phyloP scores from a whole-genome alignment of 2,329 filamentous ascomycete genomes.

The Zalaria obscura region DNA sequence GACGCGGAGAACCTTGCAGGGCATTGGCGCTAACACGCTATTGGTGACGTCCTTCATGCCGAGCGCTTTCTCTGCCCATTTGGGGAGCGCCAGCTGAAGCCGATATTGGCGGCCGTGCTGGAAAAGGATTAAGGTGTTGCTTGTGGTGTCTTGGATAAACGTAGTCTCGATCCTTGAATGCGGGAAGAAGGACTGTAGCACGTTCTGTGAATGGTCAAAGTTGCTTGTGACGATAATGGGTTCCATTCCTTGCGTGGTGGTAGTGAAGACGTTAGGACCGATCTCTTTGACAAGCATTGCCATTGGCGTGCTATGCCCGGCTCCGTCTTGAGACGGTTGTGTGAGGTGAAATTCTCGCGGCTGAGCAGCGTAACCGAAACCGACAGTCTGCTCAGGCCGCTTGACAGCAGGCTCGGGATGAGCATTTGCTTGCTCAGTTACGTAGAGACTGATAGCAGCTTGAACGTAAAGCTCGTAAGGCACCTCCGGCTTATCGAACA shows the following conservation, averaged over 20 bases:
- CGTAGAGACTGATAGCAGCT: constrained; percentile 59
- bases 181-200: constrained; percentile 65
- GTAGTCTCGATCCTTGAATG: constrained; percentile 67
- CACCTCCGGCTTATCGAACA: constrained; percentile 53
- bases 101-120: constrained; percentile 48
- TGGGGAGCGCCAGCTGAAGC: constrained; percentile 43
- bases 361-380: constrained; percentile 46
- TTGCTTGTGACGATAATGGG: constrained; percentile 31
- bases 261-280: constrained; percentile 34
- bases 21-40: constrained; percentile 87
- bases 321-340: constrained; percentile 30
- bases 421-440: constrained; percentile 27
- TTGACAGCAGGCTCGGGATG: constrained; percentile 25
- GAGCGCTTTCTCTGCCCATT: constrained; percentile 78
- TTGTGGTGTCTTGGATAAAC: constrained; percentile 48
- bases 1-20: constrained; percentile 86
- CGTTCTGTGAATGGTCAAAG: constrained; percentile 29
- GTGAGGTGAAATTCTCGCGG: constrained; percentile 47
- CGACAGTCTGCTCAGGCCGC: constrained; percentile 24
- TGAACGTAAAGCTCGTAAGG: constrained; percentile 69
- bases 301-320: constrained; percentile 14
- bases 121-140: constrained; percentile 51
- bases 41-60: constrained; percentile 69
- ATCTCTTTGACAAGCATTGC: constrained; percentile 37
- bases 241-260: constrained; percentile 18